A percentile compares a stretch with the other conserved stretches of the same genome.
Conservation (phyloP, 129 eudicot genomes). For the Saposhnikovia divaricata region DNA sequence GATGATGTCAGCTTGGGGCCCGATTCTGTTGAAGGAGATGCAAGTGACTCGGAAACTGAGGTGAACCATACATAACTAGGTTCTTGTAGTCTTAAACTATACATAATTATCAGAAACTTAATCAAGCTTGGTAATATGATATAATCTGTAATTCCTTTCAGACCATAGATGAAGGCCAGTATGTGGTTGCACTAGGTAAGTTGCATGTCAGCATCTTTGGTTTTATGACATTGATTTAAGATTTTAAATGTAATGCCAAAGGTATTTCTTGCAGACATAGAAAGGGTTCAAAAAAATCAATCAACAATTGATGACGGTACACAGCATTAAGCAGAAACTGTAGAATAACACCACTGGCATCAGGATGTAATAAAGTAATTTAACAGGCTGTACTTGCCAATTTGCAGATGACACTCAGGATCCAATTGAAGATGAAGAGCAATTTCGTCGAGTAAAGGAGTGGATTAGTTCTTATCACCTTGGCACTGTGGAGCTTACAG, state of each 20-base stretch:
- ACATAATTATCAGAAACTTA: constrained; percentile 4
- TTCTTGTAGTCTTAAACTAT: not conserved
- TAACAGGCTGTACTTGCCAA: constrained; percentile 1
- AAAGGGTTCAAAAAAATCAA: constrained; percentile 33
- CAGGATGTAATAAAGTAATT: not conserved
- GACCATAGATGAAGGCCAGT: constrained; percentile 65
- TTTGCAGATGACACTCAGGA: constrained; percentile 86
- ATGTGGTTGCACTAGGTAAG: constrained; percentile 81
- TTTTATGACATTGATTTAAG: constrained; percentile 2
- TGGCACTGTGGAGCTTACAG: constrained; percentile 52
- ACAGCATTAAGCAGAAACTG: not conserved
- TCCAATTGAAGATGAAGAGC: constrained; percentile 79
- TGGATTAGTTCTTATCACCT: constrained; percentile 73
- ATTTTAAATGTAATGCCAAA: constrained; percentile 6
- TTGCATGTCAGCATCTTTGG: not conserved
- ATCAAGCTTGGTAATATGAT: not conserved
- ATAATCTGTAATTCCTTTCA: constrained; percentile 22
- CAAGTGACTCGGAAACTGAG: constrained; percentile 68
- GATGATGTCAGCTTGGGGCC: constrained; percentile 54
- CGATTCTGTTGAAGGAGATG: constrained; percentile 66
- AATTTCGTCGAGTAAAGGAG: constrained; percentile 63
- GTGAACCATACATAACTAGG: constrained; percentile 24
- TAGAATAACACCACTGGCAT: constrained; percentile 4
- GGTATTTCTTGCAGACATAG: constrained; percentile 38
- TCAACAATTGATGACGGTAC: constrained; percentile 59